Conservation (phyloP, 352 stramenopile species). For the Phytophthora uliginosa region DNA sequence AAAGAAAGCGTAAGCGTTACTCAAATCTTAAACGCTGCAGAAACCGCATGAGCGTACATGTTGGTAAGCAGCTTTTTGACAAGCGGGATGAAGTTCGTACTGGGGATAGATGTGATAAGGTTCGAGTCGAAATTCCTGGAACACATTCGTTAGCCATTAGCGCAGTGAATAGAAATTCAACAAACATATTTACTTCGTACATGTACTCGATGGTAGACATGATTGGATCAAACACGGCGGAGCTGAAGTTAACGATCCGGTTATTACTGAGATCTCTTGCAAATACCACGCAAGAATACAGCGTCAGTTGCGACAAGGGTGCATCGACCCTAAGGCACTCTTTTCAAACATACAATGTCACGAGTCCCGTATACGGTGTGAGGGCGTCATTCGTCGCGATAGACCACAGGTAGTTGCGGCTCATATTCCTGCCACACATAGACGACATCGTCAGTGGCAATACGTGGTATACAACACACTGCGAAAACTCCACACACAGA, state of each 20-base stretch:
- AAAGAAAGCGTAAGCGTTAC: neutral
- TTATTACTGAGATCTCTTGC: constrained; percentile 69
- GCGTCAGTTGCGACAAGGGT: neutral
- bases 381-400: constrained; percentile 64
- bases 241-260: constrained; percentile 66
- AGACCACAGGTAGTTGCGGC: constrained; percentile 70
- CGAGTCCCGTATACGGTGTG: constrained; percentile 48
- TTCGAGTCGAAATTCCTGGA: constrained; percentile 71
- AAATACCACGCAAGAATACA: neutral
- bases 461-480: neutral
- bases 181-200: constrained; percentile 37
- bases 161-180: neutral
- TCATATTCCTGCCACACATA: constrained; percentile 57
- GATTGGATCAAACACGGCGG: constrained; percentile 55
- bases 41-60: constrained; percentile 41
- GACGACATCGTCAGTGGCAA: constrained; percentile 1
- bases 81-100: constrained; percentile 59
- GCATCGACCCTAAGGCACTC: neutral
- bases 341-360: constrained; percentile 50
- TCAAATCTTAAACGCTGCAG: neutral
- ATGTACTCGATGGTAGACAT: constrained; percentile 58
- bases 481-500: constrained; percentile 45
- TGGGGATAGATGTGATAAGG: constrained; percentile 64
- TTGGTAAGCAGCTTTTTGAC: constrained; percentile 54
- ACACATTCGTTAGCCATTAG: neutral